Evolutionary conservation across 176 grass and related monocot species (phyloP).

Genomic region (Poa annua): DNA sequence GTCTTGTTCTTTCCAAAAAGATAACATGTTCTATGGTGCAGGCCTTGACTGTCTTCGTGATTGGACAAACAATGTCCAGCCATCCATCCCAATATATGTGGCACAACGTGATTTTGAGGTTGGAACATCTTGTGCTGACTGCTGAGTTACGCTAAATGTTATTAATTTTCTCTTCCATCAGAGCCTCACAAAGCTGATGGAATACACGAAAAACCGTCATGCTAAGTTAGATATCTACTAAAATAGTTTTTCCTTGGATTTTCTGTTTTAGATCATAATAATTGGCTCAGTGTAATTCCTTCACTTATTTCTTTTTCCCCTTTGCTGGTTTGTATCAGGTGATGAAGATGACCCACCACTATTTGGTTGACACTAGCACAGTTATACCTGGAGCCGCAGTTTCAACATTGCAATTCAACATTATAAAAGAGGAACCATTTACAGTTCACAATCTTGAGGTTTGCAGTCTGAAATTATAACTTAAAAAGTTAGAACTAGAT

Average conservation of each 20-base stretch:
- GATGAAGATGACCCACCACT: constrained; percentile 98
- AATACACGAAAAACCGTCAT: constrained; percentile 28
- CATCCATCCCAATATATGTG: constrained; percentile 84
- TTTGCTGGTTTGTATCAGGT: constrained; percentile 59
- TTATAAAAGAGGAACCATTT: constrained; percentile 91
- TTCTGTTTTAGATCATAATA: background rate
- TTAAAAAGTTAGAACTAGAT: constrained; percentile 17
- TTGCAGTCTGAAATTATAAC: constrained; percentile 25
- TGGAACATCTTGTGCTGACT: background rate
- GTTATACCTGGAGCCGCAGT: constrained; percentile 89
- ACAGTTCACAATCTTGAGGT: constrained; percentile 86
- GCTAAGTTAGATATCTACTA: background rate
- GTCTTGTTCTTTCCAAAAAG: constrained; percentile 31
- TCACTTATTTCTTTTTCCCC: background rate
- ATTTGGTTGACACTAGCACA: constrained; percentile 94
- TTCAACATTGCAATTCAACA: constrained; percentile 83
- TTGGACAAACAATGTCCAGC: constrained; percentile 95
- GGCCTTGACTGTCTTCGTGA: constrained; percentile 93
- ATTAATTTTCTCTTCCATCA: constrained; percentile 3
- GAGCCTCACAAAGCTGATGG: background rate
- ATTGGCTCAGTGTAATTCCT: constrained; percentile 1
- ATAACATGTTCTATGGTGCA: constrained; percentile 43
- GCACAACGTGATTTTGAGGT: constrained; percentile 89
- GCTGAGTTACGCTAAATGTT: background rate
- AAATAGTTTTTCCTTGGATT: background rate